These are phyloP conservation scores for Phyllostachys edulis DNA, from an alignment of 176 grass and related monocot species.

Conservation along the genomic window DNA sequence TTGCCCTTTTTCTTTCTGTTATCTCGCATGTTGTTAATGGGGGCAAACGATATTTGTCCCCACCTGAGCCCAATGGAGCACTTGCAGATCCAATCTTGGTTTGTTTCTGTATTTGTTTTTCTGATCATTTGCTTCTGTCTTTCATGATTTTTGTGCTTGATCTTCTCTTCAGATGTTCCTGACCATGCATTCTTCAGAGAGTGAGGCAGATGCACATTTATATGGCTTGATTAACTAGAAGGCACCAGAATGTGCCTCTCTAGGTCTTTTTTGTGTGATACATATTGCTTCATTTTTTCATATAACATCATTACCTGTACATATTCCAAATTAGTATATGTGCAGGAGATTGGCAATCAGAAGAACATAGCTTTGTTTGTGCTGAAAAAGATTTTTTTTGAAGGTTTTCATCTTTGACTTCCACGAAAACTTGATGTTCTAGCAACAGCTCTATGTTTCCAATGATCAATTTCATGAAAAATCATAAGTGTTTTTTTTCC, in stretches of 20 bases:
- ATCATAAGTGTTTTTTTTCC: not conserved
- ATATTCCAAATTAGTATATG: not conserved
- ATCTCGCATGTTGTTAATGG: not conserved
- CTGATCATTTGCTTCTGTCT: not conserved
- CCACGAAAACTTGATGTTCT: not conserved
- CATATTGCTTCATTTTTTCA: not conserved
- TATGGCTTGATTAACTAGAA: not conserved
- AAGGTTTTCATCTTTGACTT: not conserved
- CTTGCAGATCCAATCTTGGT: conserved; percentile 27
- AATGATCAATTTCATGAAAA: not conserved
- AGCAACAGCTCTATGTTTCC: not conserved
- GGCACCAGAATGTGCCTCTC: not conserved
- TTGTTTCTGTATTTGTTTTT: not conserved
- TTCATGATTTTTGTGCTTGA: not conserved
- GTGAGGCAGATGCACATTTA: not conserved
- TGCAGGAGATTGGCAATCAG: not conserved
- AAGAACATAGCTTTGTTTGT: not conserved
- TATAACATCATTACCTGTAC: not conserved
- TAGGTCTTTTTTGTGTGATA: not conserved
- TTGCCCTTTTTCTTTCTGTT: not conserved
- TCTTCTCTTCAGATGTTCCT: not conserved
- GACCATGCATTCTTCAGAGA: not conserved
- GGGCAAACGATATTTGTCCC: not conserved
- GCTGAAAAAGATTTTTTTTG: not conserved
- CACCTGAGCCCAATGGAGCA: not conserved